Evolutionary conservation across 129 eudicot genomes (phyloP).

Genomic region (Artemisia argyi): DNA sequence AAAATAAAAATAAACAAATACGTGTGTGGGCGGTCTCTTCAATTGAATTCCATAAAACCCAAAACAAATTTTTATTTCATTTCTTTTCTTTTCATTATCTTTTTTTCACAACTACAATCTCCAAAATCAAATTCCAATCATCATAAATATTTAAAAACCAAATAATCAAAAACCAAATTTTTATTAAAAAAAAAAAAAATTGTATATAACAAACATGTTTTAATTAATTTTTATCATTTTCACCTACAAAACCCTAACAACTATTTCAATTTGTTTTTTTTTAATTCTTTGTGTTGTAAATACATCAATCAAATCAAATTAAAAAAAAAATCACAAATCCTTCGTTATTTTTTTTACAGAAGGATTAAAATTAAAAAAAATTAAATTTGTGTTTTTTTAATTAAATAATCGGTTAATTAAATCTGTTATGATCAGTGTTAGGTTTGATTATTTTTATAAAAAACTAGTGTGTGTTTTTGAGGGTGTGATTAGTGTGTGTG

Average conservation of each 20-base stretch:
- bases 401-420: too few species aligned
- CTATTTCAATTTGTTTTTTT: not conserved
- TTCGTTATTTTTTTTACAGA: constrained; percentile 4
- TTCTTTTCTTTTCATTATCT: constrained; percentile 24
- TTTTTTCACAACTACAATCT: constrained; percentile 26
- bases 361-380: not conserved
- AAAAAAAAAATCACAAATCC: constrained; percentile 4
- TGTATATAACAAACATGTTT: too few species aligned
- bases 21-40: constrained; percentile 36
- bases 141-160: too few species aligned
- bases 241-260: constrained; percentile 32
- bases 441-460: not conserved
- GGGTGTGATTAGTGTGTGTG: constrained; percentile 25
- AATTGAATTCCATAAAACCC: constrained; percentile 32
- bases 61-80: constrained; percentile 19
- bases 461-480: not conserved
- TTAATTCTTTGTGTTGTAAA: constrained; percentile 34
- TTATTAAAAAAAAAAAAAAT: too few species aligned
- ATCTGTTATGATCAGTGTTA: constrained; percentile 50
- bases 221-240: too few species aligned
- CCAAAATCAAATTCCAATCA: too few species aligned
- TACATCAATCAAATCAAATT: constrained; percentile 16
- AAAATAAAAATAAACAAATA: not conserved
- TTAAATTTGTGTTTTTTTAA: too few species aligned
- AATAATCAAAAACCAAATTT: too few species aligned